Evolutionary conservation across 257 asterid genomes (phyloP).

Genomic region (Przewalskia tangutica): DNA sequence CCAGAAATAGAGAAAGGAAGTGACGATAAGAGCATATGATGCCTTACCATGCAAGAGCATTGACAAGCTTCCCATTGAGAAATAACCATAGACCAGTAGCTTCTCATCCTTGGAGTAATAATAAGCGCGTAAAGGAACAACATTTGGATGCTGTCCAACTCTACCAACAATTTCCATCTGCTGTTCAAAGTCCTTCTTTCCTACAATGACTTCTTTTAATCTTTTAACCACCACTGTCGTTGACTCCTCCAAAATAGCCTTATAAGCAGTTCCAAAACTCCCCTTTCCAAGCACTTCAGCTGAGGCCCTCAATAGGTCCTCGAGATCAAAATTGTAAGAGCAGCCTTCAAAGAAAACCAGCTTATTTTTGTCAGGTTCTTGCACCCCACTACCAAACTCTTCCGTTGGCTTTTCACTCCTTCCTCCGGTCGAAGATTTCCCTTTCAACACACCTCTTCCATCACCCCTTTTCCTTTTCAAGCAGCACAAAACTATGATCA

Average conservation of each 20-base stretch:
- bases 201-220: conserved; percentile 81
- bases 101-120: conserved; percentile 96
- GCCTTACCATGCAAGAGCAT: conserved; percentile 64
- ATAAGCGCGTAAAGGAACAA: conserved; percentile 80
- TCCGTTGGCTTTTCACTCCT: conserved; percentile 74
- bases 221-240: conserved; percentile 89
- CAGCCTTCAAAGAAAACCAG: conserved; percentile 86
- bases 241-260: conserved; percentile 88
- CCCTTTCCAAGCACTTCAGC: conserved; percentile 95
- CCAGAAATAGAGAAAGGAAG: background rate
- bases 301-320: conserved; percentile 88
- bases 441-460: conserved; percentile 35
- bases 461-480: conserved; percentile 34
- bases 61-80: conserved; percentile 67
- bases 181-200: conserved; percentile 89
- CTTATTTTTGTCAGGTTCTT: conserved; percentile 79
- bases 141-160: conserved; percentile 68
- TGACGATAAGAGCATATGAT: background rate
- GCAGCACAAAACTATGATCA: conserved; percentile 42
- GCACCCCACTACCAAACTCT: conserved; percentile 92
- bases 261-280: conserved; percentile 87
- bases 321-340: conserved; percentile 85
- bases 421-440: conserved; percentile 52
- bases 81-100: conserved; percentile 78
- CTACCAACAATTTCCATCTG: conserved; percentile 85